Evolutionary conservation across 768 basidiomycete species (phyloP), one percentile per base, ranked within the genome.

Genomic region (Xerocomellus intermedius): DNA sequence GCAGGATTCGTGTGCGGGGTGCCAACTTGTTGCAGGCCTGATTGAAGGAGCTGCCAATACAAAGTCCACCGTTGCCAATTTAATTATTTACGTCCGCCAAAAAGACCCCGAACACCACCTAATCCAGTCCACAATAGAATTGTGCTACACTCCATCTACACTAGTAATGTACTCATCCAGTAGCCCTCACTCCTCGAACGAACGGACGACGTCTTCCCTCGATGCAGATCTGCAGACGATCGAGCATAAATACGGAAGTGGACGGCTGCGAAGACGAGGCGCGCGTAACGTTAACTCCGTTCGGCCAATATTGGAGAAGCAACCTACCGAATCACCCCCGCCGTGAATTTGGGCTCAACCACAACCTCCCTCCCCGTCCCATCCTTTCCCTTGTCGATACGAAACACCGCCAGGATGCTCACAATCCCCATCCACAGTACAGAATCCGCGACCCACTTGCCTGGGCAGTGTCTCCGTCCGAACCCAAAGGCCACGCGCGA

Each of bases 311-410:
- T 19, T 33, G 26, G 32, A 51, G 55, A 44, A 58, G 48, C 51
- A 38, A 59, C 70, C n/a, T 14, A 71, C 70, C 64, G 65, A 57
- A 72, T 57, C 35, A 73, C 64, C n/a, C 70, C 70, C 39, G 64
- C 51, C 10, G 63, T 69, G 57, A 72, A 72, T 17, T 67, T 57
- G 54, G 68, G 66, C 43, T 62, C 66, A 0, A 65, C 60, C 37
- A 61, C 64, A 16, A 71, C 33, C 30, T 50, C 66, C n/a, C 33
- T 56, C 22, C 71, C 69, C 26, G n/a, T 33, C 19, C 32, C 41
- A 26, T 67, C 70, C 55, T 49, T 73, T 36, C 45, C 33, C 50
- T 64, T 67, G 17, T 57, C 59, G 1, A 69, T 43, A 8, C 44
- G 58, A 38, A 74, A 60, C 16, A 59, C 44, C 4, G 72, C 54